Conservation (phyloP, 1,284 basidiomycete genomes). For the Mycena sp. region DNA sequence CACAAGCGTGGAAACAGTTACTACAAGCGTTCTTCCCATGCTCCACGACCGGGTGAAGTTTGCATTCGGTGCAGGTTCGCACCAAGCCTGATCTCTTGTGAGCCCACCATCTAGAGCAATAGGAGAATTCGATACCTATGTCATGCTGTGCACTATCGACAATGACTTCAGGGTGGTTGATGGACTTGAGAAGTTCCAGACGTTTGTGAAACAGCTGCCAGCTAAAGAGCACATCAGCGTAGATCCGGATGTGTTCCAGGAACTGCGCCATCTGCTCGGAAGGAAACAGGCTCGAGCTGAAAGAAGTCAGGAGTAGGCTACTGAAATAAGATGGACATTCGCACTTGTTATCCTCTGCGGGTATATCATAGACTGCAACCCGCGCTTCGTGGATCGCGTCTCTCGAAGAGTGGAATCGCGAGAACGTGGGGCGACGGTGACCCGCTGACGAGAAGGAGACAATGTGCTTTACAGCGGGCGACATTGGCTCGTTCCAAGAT, state of each 20-base stretch:
- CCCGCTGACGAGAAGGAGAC: conserved; percentile 54
- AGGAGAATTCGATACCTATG: conserved; percentile 45
- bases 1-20: conserved; percentile 55
- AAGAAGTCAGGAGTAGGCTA: neutral
- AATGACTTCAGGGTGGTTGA: conserved; percentile 44
- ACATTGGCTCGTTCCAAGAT: conserved; percentile 63
- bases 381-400: conserved; percentile 22
- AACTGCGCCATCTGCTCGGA: conserved; percentile 56
- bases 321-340: neutral
- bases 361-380: conserved; percentile 13
- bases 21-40: conserved; percentile 50
- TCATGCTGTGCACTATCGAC: conserved; percentile 45
- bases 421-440: conserved; percentile 36
- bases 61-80: conserved; percentile 51
- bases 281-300: conserved; percentile 44
- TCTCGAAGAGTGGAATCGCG: conserved; percentile 6
- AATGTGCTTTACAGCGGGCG: conserved; percentile 41
- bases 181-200: conserved; percentile 73
- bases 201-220: conserved; percentile 77
- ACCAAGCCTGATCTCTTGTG: conserved; percentile 44
- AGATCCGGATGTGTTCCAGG: conserved; percentile 68
- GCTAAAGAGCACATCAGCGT: conserved; percentile 78
- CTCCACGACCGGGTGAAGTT: conserved; percentile 37
- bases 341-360: conserved; percentile 12
- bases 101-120: neutral